Percentiles rank a stretch among this genome's conserved stretches.
phyloP scores from a whole-genome alignment of 495 filamentous ascomycete species.

The Penicillium robsamsonii region DNA sequence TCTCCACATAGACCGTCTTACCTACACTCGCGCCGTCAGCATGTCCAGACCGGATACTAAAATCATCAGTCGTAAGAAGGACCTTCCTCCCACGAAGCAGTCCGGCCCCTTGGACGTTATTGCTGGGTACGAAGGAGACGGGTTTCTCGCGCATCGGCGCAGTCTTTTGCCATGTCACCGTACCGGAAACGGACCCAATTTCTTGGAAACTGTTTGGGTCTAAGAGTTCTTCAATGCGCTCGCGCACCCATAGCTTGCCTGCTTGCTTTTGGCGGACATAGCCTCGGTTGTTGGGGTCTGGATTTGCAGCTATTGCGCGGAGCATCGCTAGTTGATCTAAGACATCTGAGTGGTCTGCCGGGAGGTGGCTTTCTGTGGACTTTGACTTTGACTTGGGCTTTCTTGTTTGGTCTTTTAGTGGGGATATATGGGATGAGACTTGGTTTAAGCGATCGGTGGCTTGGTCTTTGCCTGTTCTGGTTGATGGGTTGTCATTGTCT shows the following conservation, averaged over 20 bases:
- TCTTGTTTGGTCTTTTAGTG: conserved; percentile 11
- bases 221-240: conserved; percentile 55
- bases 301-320: conserved; percentile 49
- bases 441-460: conserved; percentile 38
- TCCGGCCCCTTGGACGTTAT: conserved; percentile 53
- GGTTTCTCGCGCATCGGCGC: conserved; percentile 49
- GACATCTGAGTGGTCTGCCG: conserved; percentile 61
- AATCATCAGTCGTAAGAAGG: conserved; percentile 61
- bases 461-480: conserved; percentile 16
- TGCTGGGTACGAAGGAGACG: conserved; percentile 49
- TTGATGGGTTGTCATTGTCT: conserved; percentile 14
- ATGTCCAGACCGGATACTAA: conserved; percentile 62
- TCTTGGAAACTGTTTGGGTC: conserved; percentile 54
- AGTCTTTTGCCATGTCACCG: conserved; percentile 55
- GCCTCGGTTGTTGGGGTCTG: conserved; percentile 51
- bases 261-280: conserved; percentile 60
- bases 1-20: conserved; percentile 62
- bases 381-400: conserved; percentile 18
- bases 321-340: conserved; percentile 52
- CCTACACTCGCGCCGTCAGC: conserved; percentile 56
- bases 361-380: conserved; percentile 36
- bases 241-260: conserved; percentile 65
- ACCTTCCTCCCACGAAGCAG: conserved; percentile 52
- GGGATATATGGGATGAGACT: conserved; percentile 35
- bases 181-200: conserved; percentile 58